phyloP scores from a whole-genome alignment of 768 basidiomycete genomes.

The Suillus sp. region DNA sequence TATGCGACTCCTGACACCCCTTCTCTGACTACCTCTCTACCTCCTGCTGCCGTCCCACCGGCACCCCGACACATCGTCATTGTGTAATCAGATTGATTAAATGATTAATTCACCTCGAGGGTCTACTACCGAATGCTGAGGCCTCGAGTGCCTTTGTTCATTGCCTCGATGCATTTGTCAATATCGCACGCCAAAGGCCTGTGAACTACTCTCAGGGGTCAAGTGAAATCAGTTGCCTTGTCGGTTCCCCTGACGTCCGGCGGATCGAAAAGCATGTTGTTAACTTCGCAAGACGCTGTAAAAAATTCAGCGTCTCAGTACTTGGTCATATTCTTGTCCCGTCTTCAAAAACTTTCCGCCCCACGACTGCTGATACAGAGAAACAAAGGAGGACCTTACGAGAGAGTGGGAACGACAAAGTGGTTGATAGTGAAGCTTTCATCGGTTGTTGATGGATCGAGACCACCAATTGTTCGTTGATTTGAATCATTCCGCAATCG shows the following conservation, averaged over 20 bases:
- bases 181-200: background rate
- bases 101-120: background rate
- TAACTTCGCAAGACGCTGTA: background rate
- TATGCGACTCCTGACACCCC: no score
- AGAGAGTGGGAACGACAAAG: background rate
- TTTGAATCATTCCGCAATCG: background rate
- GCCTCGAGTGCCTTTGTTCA: no score
- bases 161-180: background rate
- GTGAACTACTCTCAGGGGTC: background rate
- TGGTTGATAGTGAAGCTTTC: background rate
- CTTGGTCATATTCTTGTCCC: constrained; percentile 1
- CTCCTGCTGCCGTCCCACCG: no score
- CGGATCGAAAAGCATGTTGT: background rate
- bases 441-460: background rate
- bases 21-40: no score
- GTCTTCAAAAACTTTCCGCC: constrained; percentile 25
- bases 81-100: no score
- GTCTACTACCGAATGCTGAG: background rate
- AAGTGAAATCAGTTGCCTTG: background rate
- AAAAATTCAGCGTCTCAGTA: background rate
- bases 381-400: background rate
- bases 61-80: no score
- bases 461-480: background rate
- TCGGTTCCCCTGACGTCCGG: background rate
- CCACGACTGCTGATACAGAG: constrained; percentile 25